Evolutionary conservation across 2,329 filamentous ascomycete genomes (phyloP).

Genomic region (Talaromyces sp.): DNA sequence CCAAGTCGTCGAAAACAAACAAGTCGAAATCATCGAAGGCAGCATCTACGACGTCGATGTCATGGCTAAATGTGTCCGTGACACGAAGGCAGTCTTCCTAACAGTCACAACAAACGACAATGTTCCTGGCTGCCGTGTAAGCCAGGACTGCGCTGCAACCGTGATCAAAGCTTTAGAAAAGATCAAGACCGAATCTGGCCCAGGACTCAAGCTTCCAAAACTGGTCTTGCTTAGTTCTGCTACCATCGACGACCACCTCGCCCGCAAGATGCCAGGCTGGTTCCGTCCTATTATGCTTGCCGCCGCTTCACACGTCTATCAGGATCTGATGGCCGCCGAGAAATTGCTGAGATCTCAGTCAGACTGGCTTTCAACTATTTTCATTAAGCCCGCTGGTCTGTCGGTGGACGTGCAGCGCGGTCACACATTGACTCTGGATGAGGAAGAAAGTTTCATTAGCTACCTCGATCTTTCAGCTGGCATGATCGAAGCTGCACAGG

Average conservation of each 20-base stretch:
- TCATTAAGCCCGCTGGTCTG: conserved; percentile 26
- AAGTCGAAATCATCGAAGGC: conserved; percentile 43
- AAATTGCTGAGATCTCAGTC: conserved; percentile 20
- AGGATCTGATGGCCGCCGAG: conserved; percentile 21
- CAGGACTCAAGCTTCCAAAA: conserved; percentile 30
- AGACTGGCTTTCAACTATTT: conserved; percentile 24
- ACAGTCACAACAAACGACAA: conserved; percentile 44
- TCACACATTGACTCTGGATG: conserved; percentile 39
- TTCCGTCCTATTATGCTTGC: conserved; percentile 20
- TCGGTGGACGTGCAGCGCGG: conserved; percentile 31
- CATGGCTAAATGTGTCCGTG: conserved; percentile 37
- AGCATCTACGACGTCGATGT: conserved; percentile 40
- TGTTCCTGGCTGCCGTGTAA: conserved; percentile 40
- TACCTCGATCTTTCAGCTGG: conserved; percentile 48
- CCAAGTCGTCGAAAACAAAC: conserved; percentile 27
- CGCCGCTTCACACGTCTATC: conserved; percentile 22
- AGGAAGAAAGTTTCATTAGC: conserved; percentile 38
- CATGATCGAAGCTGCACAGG: conserved; percentile 50
- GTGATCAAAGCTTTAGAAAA: conserved; percentile 39
- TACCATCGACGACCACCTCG: conserved; percentile 26
- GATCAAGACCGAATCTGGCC: conserved; percentile 15
- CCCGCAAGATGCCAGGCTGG: conserved; percentile 23
- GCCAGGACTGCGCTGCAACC: conserved; percentile 33
- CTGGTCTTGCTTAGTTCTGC: conserved; percentile 47
- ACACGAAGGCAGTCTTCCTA: conserved; percentile 40